phyloP scores from a whole-genome alignment of 2,329 filamentous ascomycete species.

The Intubia oerlemansii region DNA sequence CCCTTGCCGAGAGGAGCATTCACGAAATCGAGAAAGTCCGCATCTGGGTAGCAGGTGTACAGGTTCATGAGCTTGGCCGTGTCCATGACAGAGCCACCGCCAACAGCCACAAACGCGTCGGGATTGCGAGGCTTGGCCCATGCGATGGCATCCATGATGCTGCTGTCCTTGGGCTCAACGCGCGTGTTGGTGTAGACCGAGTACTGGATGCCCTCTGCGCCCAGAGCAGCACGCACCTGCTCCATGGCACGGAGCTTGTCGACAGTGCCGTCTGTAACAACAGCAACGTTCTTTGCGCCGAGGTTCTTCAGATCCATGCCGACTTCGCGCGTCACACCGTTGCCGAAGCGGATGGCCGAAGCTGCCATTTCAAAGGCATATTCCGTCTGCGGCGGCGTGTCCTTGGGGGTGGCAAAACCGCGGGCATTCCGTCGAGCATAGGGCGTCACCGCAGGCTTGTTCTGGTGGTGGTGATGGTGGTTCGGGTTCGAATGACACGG shows the following conservation, averaged over 20 bases:
- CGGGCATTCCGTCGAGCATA: constrained; percentile 20
- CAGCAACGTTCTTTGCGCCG: constrained; percentile 66
- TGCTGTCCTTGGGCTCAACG: constrained; percentile 88
- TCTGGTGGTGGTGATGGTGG: constrained; percentile 47
- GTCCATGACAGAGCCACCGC: constrained; percentile 85
- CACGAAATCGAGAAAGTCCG: constrained; percentile 92
- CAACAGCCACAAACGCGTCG: constrained; percentile 85
- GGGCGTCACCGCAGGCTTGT: constrained; percentile 29
- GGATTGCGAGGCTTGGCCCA: constrained; percentile 63
- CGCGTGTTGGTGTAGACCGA: constrained; percentile 61
- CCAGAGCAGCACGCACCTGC: constrained; percentile 65
- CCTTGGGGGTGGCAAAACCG: constrained; percentile 54
- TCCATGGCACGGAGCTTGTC: constrained; percentile 71
- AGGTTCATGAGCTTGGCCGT: constrained; percentile 98
- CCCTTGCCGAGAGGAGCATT: constrained; percentile 86
- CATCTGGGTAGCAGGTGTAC: constrained; percentile 75
- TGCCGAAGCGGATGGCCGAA: constrained; percentile 82
- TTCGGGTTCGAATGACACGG: constrained; percentile 83
- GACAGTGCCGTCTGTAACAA: constrained; percentile 78
- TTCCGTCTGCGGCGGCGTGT: constrained; percentile 58
- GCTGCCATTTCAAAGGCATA: constrained; percentile 99
- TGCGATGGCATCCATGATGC: constrained; percentile 72
- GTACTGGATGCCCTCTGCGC: constrained; percentile 57
- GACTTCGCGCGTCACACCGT: constrained; percentile 82
- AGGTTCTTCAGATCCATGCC: constrained; percentile 96